Evolutionary conservation across 2,329 filamentous ascomycete genomes (phyloP), one percentile per base, ranked within the genome.

Genomic region (Dryadomyces quercivorus): DNA sequence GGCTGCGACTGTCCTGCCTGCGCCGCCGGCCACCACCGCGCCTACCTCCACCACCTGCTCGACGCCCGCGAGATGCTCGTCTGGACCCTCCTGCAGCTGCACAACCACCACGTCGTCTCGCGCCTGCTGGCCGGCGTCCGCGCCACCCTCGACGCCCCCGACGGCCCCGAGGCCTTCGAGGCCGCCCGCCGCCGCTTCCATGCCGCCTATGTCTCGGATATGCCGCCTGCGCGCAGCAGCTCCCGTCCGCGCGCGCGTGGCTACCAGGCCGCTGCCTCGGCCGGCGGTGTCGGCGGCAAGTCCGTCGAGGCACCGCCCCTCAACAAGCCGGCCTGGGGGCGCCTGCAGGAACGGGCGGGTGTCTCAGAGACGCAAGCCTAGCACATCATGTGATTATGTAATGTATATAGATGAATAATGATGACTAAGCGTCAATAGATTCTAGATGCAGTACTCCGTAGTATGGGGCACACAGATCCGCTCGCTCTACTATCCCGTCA

Each of bases 41-140:
- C 93, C 0, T 98, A 88, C 68, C 65, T 98, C 40, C 85, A 90
- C 60, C 93, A 98, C 67, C 76, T 97, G 1, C 79, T 98, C 6
- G 77, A 81, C 49, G 90, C 93, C 0, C 94, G 91, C 64, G 93
- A 98, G 69, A 97, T 98, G 93, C 81, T 96, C 5, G 92, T 86
- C 22, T 98, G 93, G 93, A 87, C 85, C 0, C 75, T 98, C 8
- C 75, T 98, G 8, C 92, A 97, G 67, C 77, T 95, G 3, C 93
- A 98, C 70, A 98, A 98, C 66, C 84, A 94, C 66, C 76, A 83
- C 57, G 70, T 86, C 8, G 69, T 95, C 53, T 76, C 80, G 48
- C 63, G 70, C 0, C 95, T 97, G 71, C 95, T 97, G 67, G 67
- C 72, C 0, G 78, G 75, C 0, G 73, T 95, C 7, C 81, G 92